These are phyloP conservation scores for Nemania serpens DNA, from an alignment of 2,329 filamentous ascomycete species.

Conservation along the genomic window DNA sequence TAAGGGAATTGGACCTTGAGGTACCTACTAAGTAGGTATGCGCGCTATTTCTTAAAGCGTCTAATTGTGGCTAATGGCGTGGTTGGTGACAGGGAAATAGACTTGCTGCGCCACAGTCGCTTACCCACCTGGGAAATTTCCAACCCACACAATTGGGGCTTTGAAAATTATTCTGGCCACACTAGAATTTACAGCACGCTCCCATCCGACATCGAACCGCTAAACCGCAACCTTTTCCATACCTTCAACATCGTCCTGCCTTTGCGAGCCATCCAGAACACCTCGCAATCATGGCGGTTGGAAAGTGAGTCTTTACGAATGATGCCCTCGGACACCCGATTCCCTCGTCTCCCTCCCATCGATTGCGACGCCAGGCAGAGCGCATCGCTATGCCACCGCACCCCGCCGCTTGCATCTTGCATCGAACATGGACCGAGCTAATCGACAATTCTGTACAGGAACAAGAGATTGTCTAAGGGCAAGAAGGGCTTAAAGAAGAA, in stretches of 20 bases:
- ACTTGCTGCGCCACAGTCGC: constrained; percentile 29
- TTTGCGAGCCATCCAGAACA: constrained; percentile 45
- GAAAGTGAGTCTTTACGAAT: constrained; percentile 64
- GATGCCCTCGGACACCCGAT: constrained; percentile 22
- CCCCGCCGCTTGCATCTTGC: constrained; percentile 19
- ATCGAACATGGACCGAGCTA: constrained; percentile 33
- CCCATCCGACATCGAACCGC: constrained; percentile 38
- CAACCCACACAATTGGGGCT: constrained; percentile 37
- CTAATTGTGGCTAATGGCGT: constrained; percentile 19
- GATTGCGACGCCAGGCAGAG: constrained; percentile 23
- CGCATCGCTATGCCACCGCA: constrained; percentile 23
- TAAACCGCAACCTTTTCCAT: constrained; percentile 37
- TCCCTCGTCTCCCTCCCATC: constrained; percentile 14
- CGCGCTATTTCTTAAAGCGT: not conserved
- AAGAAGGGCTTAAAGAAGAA: constrained; percentile 99
- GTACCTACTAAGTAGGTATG: not conserved
- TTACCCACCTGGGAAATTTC: constrained; percentile 33
- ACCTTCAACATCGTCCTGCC: constrained; percentile 40
- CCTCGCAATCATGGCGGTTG: constrained; percentile 80
- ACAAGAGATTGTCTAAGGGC: constrained; percentile 99
- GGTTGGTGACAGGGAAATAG: constrained; percentile 21
- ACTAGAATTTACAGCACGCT: constrained; percentile 39
- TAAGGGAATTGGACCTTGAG: too few species aligned
- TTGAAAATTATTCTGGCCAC: constrained; percentile 40
- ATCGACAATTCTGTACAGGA: constrained; percentile 60